A percentile compares a stretch with the other conserved stretches of the same genome.
phyloP scores from a whole-genome alignment of 139 green algal genomes.

The Limnomonas spitsbergensis region DNA sequence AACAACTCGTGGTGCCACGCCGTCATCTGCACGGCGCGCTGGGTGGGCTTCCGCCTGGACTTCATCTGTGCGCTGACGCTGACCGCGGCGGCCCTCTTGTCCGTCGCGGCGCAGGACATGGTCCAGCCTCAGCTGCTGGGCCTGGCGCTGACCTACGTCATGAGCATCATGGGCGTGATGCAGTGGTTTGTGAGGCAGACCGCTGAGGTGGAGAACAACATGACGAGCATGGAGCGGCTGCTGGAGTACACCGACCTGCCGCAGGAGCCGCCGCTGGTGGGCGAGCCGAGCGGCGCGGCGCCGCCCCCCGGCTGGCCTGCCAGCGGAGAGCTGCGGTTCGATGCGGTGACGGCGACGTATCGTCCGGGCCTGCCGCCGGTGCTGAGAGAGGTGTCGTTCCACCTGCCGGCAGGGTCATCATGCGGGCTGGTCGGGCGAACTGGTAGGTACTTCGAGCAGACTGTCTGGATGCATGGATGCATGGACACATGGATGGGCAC shows the following conservation, averaged over 20 bases:
- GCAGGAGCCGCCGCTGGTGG: slow-evolving; percentile 16
- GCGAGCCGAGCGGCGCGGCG: background rate
- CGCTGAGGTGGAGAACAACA: slow-evolving; percentile 73
- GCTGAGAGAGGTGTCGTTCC: slow-evolving; percentile 67
- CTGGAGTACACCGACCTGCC: slow-evolving; percentile 72
- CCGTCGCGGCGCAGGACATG: slow-evolving; percentile 40
- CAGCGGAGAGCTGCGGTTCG: slow-evolving; percentile 5
- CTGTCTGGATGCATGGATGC: no score
- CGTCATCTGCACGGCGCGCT: slow-evolving; percentile 20
- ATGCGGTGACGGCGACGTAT: slow-evolving; percentile 60
- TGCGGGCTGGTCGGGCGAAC: slow-evolving; percentile 77
- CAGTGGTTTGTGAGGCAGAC: slow-evolving; percentile 49
- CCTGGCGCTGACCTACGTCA: slow-evolving; percentile 13
- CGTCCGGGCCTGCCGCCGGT: slow-evolving; percentile 66
- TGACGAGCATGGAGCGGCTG: slow-evolving; percentile 82
- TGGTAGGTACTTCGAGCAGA: no score
- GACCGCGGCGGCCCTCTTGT: slow-evolving; percentile 52
- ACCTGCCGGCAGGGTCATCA: slow-evolving; percentile 36
- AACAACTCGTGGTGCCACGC: slow-evolving; percentile 63
- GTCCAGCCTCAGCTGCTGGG: slow-evolving; percentile 5
- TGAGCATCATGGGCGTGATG: slow-evolving; percentile 13
- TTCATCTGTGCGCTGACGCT: slow-evolving; percentile 60
- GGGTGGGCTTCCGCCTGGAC: slow-evolving; percentile 77
- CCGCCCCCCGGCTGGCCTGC: slow-evolving; percentile 59
- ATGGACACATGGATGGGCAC: no score